Conservation (phyloP, 257 asterid species). For the Solanum chaucha region DNA sequence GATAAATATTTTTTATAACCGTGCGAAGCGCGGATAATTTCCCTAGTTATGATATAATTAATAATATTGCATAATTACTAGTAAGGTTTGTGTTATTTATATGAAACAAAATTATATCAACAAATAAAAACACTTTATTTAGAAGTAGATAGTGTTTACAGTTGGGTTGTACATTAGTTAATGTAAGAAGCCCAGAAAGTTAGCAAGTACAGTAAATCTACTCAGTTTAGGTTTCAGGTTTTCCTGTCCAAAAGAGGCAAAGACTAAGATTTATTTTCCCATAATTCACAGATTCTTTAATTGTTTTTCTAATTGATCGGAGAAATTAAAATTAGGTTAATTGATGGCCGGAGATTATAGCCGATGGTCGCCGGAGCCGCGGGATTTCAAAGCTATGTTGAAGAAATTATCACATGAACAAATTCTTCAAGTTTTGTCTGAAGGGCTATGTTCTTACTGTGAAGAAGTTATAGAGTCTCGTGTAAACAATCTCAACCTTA, state of each 20-base stretch:
- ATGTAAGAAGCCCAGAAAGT: not conserved
- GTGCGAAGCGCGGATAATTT: too few relatives aligned
- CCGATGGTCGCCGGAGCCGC: not conserved
- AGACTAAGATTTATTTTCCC: not conserved
- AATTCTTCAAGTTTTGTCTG: conserved; percentile 15
- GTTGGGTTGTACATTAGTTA: not conserved
- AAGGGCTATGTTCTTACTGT: conserved; percentile 11
- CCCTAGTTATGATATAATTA: too few relatives aligned
- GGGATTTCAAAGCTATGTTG: conserved; percentile 3
- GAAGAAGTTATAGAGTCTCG: conserved; percentile 9
- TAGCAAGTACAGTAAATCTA: not conserved
- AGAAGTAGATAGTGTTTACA: not conserved
- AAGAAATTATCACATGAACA: conserved; percentile 5
- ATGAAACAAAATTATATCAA: not conserved
- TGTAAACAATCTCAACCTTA: not conserved
- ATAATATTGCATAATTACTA: too few relatives aligned
- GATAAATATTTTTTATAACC: too few relatives aligned
- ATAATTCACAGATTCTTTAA: not conserved
- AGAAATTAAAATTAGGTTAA: not conserved
- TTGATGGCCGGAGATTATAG: conserved; percentile 1
- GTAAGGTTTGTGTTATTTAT: too few relatives aligned
- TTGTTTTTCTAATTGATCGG: not conserved
- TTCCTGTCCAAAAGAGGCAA: not conserved
- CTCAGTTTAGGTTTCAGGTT: not conserved
- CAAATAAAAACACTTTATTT: not conserved